A percentile compares a stretch with the other conserved stretches of the same genome.
phyloP scores from a whole-genome alignment of 148 eudicot genomes.

The Chenopodium quinoa region DNA sequence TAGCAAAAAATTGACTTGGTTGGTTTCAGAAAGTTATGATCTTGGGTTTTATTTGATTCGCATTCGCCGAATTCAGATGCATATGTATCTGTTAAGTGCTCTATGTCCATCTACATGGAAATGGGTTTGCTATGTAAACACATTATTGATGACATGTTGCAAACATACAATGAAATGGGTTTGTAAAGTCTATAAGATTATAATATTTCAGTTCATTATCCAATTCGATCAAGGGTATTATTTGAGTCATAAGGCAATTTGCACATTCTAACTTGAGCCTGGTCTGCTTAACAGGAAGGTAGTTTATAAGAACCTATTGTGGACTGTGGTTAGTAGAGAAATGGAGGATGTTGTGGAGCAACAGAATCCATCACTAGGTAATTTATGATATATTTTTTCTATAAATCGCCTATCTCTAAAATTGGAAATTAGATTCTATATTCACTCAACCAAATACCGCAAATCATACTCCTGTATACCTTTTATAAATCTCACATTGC shows the following conservation, averaged over 20 bases:
- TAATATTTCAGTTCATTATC: not conserved
- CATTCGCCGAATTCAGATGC: too few relatives aligned
- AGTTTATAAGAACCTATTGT: too few relatives aligned
- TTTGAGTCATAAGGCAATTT: not conserved
- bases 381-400: not conserved
- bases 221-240: not conserved
- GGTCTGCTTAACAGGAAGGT: not conserved
- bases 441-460: too few relatives aligned
- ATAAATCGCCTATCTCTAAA: too few relatives aligned
- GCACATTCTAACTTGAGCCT: not conserved
- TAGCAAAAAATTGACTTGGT: not conserved
- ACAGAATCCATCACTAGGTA: not conserved
- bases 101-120: too few relatives aligned
- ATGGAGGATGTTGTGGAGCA: conserved; percentile 9
- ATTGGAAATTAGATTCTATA: too few relatives aligned
- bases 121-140: too few relatives aligned
- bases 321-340: not conserved
- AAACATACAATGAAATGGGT: too few relatives aligned
- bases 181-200: not conserved
- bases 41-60: not conserved
- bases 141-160: too few relatives aligned
- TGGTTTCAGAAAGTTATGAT: not conserved
- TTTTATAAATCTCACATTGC: not conserved
- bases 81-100: too few relatives aligned
- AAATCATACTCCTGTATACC: not conserved